These are phyloP conservation scores for Aegle marmelos DNA, from an alignment of 345 rosid genomes.

Conservation along the genomic window DNA sequence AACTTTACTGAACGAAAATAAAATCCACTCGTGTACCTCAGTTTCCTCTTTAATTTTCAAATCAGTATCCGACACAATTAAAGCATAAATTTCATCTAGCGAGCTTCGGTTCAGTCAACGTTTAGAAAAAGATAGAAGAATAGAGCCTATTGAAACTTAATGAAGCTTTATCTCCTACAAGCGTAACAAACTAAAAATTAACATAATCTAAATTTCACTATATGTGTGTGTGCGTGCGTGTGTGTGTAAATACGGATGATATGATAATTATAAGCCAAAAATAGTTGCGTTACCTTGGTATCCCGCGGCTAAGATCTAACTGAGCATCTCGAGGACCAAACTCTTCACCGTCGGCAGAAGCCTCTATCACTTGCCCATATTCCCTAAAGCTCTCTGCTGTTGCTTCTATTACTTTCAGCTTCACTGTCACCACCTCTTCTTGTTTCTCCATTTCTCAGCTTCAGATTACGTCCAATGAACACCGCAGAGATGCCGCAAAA, in stretches of 20 bases:
- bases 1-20: background rate
- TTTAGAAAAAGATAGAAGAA: background rate
- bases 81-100: background rate
- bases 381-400: conserved; percentile 66
- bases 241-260: too few species aligned
- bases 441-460: background rate
- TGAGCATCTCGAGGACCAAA: conserved; percentile 83
- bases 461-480: background rate
- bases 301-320: conserved; percentile 62
- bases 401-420: conserved; percentile 62
- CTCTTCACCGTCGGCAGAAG: conserved; percentile 50
- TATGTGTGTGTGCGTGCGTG: too few species aligned
- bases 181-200: background rate
- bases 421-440: conserved; percentile 20
- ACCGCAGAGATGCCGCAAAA: background rate
- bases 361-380: conserved; percentile 65
- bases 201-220: background rate
- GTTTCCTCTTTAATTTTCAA: background rate
- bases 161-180: background rate
- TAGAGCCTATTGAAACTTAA: background rate
- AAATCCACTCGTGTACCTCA: background rate
- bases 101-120: background rate
- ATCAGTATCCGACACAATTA: background rate
- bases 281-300: conserved; percentile 44
- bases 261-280: background rate